These are phyloP conservation scores for Mallotus japonicus DNA, from an alignment of 441 rosid species.

Conservation along the genomic window DNA sequence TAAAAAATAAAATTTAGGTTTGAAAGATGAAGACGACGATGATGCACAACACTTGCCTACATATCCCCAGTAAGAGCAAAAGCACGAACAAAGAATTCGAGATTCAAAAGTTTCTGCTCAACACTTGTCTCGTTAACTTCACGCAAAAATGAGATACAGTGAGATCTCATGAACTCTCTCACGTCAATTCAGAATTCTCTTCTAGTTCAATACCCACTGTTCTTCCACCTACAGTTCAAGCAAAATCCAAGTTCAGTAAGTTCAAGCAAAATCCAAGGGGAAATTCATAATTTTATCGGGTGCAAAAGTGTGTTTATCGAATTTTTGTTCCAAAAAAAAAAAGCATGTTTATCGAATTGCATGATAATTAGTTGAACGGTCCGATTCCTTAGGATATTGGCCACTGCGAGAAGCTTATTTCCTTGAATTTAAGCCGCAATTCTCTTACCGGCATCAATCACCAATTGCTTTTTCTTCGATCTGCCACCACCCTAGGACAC, in stretches of 20 bases:
- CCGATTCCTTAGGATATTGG: slow-evolving; percentile 76
- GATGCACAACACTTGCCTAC: slow-evolving; percentile 36
- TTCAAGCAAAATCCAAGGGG: slow-evolving; percentile 46
- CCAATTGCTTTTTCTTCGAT: slow-evolving; percentile 65
- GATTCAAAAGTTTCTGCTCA: slow-evolving; percentile 53
- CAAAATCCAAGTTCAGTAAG: slow-evolving; percentile 41
- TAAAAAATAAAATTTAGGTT: no score
- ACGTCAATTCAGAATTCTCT: slow-evolving; percentile 43
- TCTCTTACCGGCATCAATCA: slow-evolving; percentile 77
- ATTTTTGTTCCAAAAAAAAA: no score
- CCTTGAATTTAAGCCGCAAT: slow-evolving; percentile 64
- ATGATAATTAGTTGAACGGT: slow-evolving; percentile 62
- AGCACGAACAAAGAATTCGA: slow-evolving; percentile 69
- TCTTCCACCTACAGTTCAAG: slow-evolving; percentile 36
- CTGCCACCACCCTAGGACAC: slow-evolving; percentile 50
- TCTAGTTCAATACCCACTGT: slow-evolving; percentile 34
- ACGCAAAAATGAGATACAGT: slow-evolving; percentile 36
- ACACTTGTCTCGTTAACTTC: slow-evolving; percentile 40
- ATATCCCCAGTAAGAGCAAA: slow-evolving; percentile 67
- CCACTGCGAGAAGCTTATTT: slow-evolving; percentile 76
- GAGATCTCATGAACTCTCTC: slow-evolving; percentile 47
- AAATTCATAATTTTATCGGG: slow-evolving; percentile 65
- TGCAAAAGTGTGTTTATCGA: slow-evolving; percentile 67
- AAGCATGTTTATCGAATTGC: no score
- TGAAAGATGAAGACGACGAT: no score